Conservation (phyloP, 257 asterid species). For the Solanum medicagineum region DNA sequence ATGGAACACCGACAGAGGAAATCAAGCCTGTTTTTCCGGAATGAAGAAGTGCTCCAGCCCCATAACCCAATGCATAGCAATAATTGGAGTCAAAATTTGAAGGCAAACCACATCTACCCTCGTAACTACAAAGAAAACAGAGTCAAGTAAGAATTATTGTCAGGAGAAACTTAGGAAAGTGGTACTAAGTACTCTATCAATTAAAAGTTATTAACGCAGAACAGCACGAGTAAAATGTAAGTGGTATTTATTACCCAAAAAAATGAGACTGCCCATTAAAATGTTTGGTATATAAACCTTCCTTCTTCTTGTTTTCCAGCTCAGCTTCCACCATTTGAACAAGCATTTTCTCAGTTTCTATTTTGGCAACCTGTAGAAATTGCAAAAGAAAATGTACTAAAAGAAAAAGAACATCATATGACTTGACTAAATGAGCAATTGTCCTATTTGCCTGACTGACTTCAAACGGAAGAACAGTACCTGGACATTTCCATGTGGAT, state of each 20-base stretch:
- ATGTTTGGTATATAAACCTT: constrained; percentile 42
- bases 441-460: not conserved
- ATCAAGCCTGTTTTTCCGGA: constrained; percentile 82
- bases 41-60: constrained; percentile 71
- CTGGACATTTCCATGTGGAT: constrained; percentile 99
- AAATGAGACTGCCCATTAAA: constrained; percentile 93
- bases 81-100: constrained; percentile 86
- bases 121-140: constrained; percentile 35
- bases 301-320: constrained; percentile 56
- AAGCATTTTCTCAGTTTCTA: constrained; percentile 94
- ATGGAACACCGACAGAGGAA: constrained; percentile 35
- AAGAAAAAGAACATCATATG: not conserved
- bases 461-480: constrained; percentile 8
- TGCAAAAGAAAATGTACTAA: not conserved
- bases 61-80: constrained; percentile 77
- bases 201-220: not conserved
- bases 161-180: not conserved
- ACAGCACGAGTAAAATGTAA: not conserved
- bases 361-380: constrained; percentile 72
- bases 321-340: constrained; percentile 98
- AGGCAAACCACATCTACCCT: constrained; percentile 97
- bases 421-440: not conserved
- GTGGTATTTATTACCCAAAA: constrained; percentile 48
- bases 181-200: not conserved
- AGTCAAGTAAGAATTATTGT: not conserved